Evolutionary conservation across 176 grass and related monocot species (phyloP).

Genomic region (Pontederia paniculata): DNA sequence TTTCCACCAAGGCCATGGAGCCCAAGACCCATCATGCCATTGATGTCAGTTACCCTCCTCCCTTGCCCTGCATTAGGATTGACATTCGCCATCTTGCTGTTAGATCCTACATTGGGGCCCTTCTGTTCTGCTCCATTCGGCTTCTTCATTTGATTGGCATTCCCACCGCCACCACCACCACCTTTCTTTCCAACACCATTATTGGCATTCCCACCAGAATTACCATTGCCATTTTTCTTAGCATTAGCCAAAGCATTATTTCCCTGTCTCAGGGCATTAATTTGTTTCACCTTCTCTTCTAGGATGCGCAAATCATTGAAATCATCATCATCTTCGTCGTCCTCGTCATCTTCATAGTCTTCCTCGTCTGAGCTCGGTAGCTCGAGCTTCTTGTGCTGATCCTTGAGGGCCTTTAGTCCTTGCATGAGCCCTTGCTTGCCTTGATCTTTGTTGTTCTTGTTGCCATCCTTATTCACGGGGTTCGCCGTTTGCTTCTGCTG

Average conservation of each 20-base stretch:
- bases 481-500: conserved; percentile 42
- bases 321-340: conserved; percentile 36
- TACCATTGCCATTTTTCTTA: conserved; percentile 28
- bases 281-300: conserved; percentile 65
- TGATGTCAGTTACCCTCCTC: conserved; percentile 27
- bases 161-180: not conserved
- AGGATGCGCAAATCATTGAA: conserved; percentile 61
- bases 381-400: conserved; percentile 57
- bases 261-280: conserved; percentile 41
- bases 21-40: conserved; percentile 54
- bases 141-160: conserved; percentile 50
- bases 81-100: conserved; percentile 27
- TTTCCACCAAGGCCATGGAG: conserved; percentile 20
- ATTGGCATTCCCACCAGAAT: conserved; percentile 17
- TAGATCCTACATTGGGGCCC: conserved; percentile 32
- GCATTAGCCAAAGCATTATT: not conserved
- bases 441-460: conserved; percentile 47
- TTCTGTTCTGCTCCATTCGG: conserved; percentile 30
- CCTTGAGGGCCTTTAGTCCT: conserved; percentile 70
- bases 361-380: conserved; percentile 60
- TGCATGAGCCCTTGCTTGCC: conserved; percentile 64
- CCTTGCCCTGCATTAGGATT: conserved; percentile 13
- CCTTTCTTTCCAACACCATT: conserved; percentile 42
- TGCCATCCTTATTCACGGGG: conserved; percentile 29
- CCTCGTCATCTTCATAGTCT: conserved; percentile 37